phyloP scores from a whole-genome alignment of 805 yeast genomes.

The Komagataella phaffii region DNA sequence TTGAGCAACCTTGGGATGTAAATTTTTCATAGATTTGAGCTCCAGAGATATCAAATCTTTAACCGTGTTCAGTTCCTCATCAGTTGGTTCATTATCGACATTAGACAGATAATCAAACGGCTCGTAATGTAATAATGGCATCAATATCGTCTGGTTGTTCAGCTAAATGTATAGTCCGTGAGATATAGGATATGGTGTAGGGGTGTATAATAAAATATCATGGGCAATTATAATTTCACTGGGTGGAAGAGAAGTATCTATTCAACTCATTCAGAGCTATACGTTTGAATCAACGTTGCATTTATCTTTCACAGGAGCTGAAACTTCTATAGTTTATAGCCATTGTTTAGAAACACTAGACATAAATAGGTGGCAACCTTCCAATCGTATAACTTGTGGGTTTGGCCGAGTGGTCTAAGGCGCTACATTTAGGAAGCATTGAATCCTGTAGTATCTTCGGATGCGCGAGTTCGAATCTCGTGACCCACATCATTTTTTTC shows the following conservation, averaged over 20 bases:
- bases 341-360: not conserved
- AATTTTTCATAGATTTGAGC: constrained; percentile 13
- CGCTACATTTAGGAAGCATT: constrained; percentile 12
- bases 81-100: constrained; percentile 10
- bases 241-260: too few species aligned
- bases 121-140: not conserved
- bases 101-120: constrained; percentile 10
- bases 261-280: too few species aligned
- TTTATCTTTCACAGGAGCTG: too few species aligned
- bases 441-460: constrained; percentile 9
- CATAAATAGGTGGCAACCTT: not conserved
- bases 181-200: not conserved
- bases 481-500: constrained; percentile 10
- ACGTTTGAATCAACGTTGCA: too few species aligned
- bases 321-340: too few species aligned
- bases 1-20: constrained; percentile 22
- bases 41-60: constrained; percentile 11
- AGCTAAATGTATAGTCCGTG: not conserved
- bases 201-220: not conserved
- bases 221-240: not conserved
- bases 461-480: constrained; percentile 12
- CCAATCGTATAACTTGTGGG: constrained; percentile 11
- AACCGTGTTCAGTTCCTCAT: constrained; percentile 7
- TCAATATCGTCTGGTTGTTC: too few species aligned
- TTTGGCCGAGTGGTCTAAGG: constrained; percentile 27